Evolutionary conservation across 2,329 filamentous ascomycete genomes (phyloP), one percentile per base, ranked within the genome.

Genomic region (Curvularia spicifera): DNA sequence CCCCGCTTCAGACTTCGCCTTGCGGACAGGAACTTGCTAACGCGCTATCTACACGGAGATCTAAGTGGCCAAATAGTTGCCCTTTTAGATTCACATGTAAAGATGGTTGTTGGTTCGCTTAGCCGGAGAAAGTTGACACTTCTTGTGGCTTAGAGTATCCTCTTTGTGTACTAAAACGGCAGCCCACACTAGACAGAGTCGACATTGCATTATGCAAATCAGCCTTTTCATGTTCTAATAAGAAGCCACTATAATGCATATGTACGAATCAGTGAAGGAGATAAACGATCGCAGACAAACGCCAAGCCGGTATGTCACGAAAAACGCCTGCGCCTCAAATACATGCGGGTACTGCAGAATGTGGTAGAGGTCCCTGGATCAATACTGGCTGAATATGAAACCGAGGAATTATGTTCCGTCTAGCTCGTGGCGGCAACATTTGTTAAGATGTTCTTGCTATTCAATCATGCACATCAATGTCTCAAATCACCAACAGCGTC

Each of bases 1-100:
- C 64, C 64, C 64, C 64, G 56, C 63, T 46, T 24, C 56, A 20
- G 39, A 24, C 51, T 26, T 20, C 51, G 20, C 31, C 18, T 13
- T 28, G 29, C 20, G 28, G 26, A 31, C 10, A 31, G 29, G 35
- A 57, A 43, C 33, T 46, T 50, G 33, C 40, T 35, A 15, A n/a
- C 9, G 49, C 7, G 26, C 13, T 13, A 44, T 28, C 15, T 12
- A 44, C 12, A 7, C 7, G 15, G 35, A 37, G 7, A 37, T 37
- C n/a, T 2, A 9, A 37, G 35, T 37, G n/a, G 13, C 3, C 35
- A 18, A 8, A 15, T 37, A n/a, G 5, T 37, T 6, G 5, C 13
- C 35, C 7, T 18, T 18, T 37, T 15, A 37, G 7, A 37, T 37
- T 37, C 35, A 1, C 35, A 18, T 37, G 5, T 9, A 15, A 7